phyloP scores from a whole-genome alignment of 805 yeast genomes.

The Candida schatavii region DNA sequence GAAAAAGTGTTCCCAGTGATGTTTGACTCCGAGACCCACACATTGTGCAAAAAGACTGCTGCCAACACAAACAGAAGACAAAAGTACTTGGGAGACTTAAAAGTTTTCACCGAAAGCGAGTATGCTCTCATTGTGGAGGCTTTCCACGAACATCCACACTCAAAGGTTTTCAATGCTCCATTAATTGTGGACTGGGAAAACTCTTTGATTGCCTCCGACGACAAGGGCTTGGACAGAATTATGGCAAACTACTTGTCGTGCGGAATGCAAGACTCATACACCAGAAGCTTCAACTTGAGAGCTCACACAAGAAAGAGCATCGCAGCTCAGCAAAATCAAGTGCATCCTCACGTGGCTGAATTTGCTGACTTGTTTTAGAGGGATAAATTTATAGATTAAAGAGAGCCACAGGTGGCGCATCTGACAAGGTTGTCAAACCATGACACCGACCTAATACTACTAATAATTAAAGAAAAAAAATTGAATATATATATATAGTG shows the following conservation, averaged over 20 bases:
- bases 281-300: background rate
- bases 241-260: conserved; percentile 37
- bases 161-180: conserved; percentile 16
- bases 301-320: background rate
- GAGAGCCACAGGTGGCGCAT: background rate
- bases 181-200: conserved; percentile 36
- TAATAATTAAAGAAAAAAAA: background rate
- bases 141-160: conserved; percentile 4
- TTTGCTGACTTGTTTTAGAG: conserved; percentile 42
- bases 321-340: conserved; percentile 7
- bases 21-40: conserved; percentile 10
- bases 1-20: conserved; percentile 13
- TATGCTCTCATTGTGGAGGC: conserved; percentile 7
- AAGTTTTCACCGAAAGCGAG: conserved; percentile 9
- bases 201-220: conserved; percentile 39
- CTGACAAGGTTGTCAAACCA: no score
- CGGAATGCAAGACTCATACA: conserved; percentile 22
- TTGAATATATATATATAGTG: background rate
- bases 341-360: conserved; percentile 44
- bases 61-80: conserved; percentile 2
- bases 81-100: conserved; percentile 14
- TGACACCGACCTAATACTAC: no score
- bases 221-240: conserved; percentile 34
- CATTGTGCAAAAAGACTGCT: conserved; percentile 10
- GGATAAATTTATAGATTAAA: background rate